Evolutionary conservation across 2,329 filamentous ascomycete genomes (phyloP).

Genomic region (Calonectria naviculata): DNA sequence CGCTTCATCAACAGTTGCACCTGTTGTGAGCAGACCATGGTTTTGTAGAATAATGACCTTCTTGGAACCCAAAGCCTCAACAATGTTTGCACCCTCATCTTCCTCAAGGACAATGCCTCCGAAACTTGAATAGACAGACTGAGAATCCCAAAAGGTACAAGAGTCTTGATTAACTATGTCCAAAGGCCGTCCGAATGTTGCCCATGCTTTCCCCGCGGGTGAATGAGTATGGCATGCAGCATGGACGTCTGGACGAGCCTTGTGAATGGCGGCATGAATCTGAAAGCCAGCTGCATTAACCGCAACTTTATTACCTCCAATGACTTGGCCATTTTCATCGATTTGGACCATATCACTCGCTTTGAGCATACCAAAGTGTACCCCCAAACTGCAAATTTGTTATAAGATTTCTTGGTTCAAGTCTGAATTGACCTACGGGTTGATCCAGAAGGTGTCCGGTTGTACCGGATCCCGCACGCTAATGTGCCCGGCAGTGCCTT

Average conservation of each 20-base stretch:
- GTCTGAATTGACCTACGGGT: neutral
- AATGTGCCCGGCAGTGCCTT: neutral
- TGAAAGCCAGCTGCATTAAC: neutral
- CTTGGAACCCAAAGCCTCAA: neutral
- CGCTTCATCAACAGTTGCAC: neutral
- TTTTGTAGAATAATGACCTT: neutral
- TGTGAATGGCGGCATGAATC: neutral
- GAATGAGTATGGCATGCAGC: neutral
- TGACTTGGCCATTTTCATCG: neutral
- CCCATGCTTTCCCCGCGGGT: neutral
- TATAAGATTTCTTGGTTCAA: too few species aligned
- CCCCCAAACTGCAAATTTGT: neutral
- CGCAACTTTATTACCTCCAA: neutral
- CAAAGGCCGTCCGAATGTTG: neutral
- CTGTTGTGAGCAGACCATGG: neutral
- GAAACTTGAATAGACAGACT: neutral
- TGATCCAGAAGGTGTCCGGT: neutral
- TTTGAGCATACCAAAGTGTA: neutral
- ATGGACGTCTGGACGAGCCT: neutral
- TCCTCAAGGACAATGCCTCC: neutral
- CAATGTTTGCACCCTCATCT: neutral
- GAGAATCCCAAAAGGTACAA: neutral
- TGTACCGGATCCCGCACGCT: neutral
- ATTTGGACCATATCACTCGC: neutral
- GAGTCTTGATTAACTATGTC: neutral